These are phyloP conservation scores for Fusarium lateritium DNA, from an alignment of 2,329 filamentous ascomycete species.

Conservation along the genomic window DNA sequence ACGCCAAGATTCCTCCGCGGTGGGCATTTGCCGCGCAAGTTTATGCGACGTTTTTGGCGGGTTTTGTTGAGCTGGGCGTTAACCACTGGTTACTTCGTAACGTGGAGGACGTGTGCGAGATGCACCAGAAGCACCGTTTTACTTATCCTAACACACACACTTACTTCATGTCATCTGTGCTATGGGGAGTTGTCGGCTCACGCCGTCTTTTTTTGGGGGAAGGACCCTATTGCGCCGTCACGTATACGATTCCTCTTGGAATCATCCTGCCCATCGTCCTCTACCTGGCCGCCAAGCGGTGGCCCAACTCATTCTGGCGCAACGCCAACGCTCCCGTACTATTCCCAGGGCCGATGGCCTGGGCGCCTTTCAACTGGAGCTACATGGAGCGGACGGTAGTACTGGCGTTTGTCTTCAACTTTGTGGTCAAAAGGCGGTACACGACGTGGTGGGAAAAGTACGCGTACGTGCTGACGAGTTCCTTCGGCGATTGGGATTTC, in stretches of 20 bases:
- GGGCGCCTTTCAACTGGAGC: slow-evolving; percentile 49
- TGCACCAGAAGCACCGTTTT: slow-evolving; percentile 65
- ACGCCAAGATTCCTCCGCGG: slow-evolving; percentile 71
- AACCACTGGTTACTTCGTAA: slow-evolving; percentile 71
- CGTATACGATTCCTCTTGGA: slow-evolving; percentile 41
- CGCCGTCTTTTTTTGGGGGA: slow-evolving; percentile 68
- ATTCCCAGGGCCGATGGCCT: slow-evolving; percentile 44
- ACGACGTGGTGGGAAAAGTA: slow-evolving; percentile 50
- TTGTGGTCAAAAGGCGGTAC: slow-evolving; percentile 44
- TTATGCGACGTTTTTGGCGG: slow-evolving; percentile 67
- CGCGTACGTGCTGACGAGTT: slow-evolving; percentile 49
- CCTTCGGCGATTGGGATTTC: slow-evolving; percentile 50
- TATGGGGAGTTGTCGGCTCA: slow-evolving; percentile 79
- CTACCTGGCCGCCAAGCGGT: slow-evolving; percentile 39
- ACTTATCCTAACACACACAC: slow-evolving; percentile 63
- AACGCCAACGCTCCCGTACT: slow-evolving; percentile 46
- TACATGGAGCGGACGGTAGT: slow-evolving; percentile 47
- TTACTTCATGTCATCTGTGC: slow-evolving; percentile 74
- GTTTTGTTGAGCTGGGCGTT: slow-evolving; percentile 69
- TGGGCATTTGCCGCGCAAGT: slow-evolving; percentile 69
- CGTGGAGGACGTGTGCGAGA: slow-evolving; percentile 71
- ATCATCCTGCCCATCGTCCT: slow-evolving; percentile 36
- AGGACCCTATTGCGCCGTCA: slow-evolving; percentile 38
- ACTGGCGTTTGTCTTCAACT: slow-evolving; percentile 49
- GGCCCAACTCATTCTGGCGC: slow-evolving; percentile 41